Evolutionary conservation across 495 filamentous ascomycete genomes (phyloP).

Genomic region (Cercophora scortea): DNA sequence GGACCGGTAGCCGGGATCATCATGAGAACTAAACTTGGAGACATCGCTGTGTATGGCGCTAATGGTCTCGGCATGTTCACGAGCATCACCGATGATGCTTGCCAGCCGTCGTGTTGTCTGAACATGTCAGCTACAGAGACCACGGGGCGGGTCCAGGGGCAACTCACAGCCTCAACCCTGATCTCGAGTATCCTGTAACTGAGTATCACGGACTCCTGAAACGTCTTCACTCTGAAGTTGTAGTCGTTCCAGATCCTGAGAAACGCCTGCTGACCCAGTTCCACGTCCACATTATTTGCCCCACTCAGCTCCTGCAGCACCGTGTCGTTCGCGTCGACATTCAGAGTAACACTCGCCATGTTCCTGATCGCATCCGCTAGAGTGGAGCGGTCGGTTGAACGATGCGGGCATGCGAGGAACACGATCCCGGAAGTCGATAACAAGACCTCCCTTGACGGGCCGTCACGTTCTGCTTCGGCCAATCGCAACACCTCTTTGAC

Average conservation of each 20-base stretch:
- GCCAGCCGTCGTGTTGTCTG: conserved; percentile 18
- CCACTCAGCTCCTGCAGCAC: conserved; percentile 25
- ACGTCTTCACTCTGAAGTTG: conserved; percentile 32
- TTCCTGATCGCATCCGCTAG: conserved; percentile 21
- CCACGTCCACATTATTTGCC: conserved; percentile 12
- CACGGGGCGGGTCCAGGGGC: not conserved
- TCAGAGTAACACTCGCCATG: conserved; percentile 23
- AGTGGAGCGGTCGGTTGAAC: conserved; percentile 19
- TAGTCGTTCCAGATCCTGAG: conserved; percentile 24
- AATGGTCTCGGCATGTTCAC: conserved; percentile 25
- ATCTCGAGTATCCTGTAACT: conserved; percentile 10
- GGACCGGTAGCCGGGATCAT: conserved; percentile 21
- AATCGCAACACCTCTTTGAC: conserved; percentile 30
- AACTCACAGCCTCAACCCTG: conserved; percentile 17
- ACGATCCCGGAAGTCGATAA: conserved; percentile 21
- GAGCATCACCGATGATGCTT: conserved; percentile 25
- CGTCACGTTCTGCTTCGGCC: conserved; percentile 21
- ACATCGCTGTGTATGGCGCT: conserved; percentile 21
- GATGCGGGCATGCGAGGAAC: conserved; percentile 29
- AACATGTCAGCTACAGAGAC: not conserved
- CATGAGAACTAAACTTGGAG: conserved; percentile 21
- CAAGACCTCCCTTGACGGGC: conserved; percentile 19
- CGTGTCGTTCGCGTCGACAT: conserved; percentile 15
- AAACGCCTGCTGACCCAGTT: conserved; percentile 20
- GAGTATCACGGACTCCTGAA: conserved; percentile 23